Percentiles rank a stretch among this genome's conserved stretches.
phyloP scores from a whole-genome alignment of 2,329 filamentous ascomycete genomes.

The Penicillium vulpinum region DNA sequence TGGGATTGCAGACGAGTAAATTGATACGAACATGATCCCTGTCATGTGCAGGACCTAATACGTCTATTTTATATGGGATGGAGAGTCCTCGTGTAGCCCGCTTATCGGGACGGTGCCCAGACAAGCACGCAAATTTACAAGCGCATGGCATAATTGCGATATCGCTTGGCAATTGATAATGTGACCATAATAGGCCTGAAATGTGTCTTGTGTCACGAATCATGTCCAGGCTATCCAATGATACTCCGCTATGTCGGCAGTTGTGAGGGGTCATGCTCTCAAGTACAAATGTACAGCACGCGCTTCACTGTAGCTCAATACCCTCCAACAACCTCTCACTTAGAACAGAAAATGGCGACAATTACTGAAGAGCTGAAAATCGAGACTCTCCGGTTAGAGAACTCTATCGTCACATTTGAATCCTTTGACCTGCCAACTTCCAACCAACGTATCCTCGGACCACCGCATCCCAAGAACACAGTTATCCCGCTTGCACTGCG shows the following conservation, averaged over 20 bases:
- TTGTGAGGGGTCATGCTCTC: not conserved
- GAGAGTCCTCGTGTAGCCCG: not conserved
- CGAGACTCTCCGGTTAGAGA: constrained; percentile 21
- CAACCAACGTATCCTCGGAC: constrained; percentile 45
- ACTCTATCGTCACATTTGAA: constrained; percentile 34
- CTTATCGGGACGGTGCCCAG: not conserved
- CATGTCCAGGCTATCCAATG: not conserved
- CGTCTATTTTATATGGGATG: not conserved
- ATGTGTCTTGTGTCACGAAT: not conserved
- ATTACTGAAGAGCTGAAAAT: constrained; percentile 1
- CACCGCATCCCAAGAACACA: constrained; percentile 41
- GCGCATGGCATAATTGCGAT: constrained; percentile 11
- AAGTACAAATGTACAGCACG: not conserved
- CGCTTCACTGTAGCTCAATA: not conserved
- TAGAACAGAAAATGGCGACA: constrained; percentile 5
- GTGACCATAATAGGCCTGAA: not conserved
- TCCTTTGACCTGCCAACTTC: constrained; percentile 42
- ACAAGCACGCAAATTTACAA: constrained; percentile 11
- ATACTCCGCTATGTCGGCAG: constrained; percentile 1
- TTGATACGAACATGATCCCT: too few species aligned
- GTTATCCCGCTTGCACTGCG: constrained; percentile 44
- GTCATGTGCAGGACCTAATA: not conserved
- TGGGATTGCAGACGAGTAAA: not conserved
- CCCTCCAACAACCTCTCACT: too few species aligned
- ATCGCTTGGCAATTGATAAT: not conserved